Evolutionary conservation across 441 rosid genomes (phyloP).

Genomic region (Syzygium syzygioides): DNA sequence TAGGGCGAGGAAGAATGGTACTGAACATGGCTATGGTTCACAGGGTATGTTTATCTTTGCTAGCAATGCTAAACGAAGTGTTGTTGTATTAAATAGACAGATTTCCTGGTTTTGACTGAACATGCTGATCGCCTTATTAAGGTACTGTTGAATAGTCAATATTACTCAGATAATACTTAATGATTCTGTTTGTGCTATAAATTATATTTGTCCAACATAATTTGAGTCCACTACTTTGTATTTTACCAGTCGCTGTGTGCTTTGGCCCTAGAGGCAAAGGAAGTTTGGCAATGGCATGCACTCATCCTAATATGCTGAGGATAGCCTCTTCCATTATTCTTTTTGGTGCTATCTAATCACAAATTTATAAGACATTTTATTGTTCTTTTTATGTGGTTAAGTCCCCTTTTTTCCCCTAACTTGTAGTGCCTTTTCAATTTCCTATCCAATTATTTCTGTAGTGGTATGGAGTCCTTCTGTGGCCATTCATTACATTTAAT

Average conservation of each 20-base stretch:
- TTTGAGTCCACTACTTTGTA: not conserved
- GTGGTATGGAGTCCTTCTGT: not conserved
- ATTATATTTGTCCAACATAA: not conserved
- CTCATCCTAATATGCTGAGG: not conserved
- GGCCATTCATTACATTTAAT: not conserved
- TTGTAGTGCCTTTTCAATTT: not conserved
- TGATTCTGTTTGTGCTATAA: not conserved
- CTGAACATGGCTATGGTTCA: slow-evolving; percentile 25
- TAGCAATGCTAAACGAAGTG: not conserved
- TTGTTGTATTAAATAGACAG: not conserved
- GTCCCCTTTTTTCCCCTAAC: not conserved
- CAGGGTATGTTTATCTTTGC: not conserved
- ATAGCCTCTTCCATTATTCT: not conserved
- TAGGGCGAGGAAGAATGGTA: slow-evolving; percentile 34
- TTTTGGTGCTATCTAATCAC: not conserved
- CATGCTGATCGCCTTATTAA: not conserved
- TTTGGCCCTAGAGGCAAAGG: not conserved
- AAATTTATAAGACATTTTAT: not conserved
- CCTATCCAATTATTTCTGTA: not conserved
- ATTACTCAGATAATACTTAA: not conserved
- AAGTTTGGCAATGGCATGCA: not conserved
- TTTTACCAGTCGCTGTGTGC: not conserved
- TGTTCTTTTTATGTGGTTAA: not conserved
- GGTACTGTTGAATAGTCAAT: not conserved
- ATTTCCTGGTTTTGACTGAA: not conserved